phyloP scores from a whole-genome alignment of 208 protist genomes.

The Trypanosoma conorhini region DNA sequence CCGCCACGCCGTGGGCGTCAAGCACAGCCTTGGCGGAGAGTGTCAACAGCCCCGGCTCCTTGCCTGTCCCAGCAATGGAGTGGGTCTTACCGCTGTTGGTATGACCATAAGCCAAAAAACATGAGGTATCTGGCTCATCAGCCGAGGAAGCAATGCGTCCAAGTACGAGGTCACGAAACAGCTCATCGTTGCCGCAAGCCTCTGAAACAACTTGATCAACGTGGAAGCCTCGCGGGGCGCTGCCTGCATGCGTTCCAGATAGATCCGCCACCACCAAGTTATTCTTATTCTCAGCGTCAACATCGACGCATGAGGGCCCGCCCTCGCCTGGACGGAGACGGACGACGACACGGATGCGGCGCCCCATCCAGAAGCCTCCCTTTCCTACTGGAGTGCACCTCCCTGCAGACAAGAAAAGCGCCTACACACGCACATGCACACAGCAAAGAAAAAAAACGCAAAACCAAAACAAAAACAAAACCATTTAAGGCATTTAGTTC shows the following conservation, averaged over 20 bases:
- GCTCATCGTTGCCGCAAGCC: constrained; percentile 44
- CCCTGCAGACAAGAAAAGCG: neutral
- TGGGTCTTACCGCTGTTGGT: constrained; percentile 91
- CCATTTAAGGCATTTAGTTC: neutral
- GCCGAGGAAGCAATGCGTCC: constrained; percentile 49
- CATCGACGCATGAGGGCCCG: constrained; percentile 37
- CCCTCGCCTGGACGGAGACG: constrained; percentile 49
- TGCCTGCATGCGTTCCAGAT: constrained; percentile 9
- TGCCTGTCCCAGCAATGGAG: constrained; percentile 67
- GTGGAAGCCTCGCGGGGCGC: constrained; percentile 21
- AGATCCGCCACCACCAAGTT: constrained; percentile 22
- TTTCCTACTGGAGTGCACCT: neutral
- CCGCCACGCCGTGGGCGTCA: constrained; percentile 66
- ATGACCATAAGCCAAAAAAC: constrained; percentile 89
- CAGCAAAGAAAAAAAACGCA: neutral
- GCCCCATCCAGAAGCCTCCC: constrained; percentile 28
- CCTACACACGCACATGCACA: too few species aligned
- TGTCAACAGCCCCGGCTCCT: constrained; percentile 72
- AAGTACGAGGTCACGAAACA: constrained; percentile 70
- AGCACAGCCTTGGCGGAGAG: constrained; percentile 72
- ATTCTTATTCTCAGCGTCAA: constrained; percentile 24
- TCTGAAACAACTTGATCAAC: constrained; percentile 43
- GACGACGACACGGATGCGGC: constrained; percentile 69
- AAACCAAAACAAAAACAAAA: neutral
- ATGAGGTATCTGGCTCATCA: constrained; percentile 75